Percentiles rank a stretch among this genome's conserved stretches.
Evolutionary conservation across 768 basidiomycete genomes (phyloP).

Genomic region (Stropharia rugosoannulata): DNA sequence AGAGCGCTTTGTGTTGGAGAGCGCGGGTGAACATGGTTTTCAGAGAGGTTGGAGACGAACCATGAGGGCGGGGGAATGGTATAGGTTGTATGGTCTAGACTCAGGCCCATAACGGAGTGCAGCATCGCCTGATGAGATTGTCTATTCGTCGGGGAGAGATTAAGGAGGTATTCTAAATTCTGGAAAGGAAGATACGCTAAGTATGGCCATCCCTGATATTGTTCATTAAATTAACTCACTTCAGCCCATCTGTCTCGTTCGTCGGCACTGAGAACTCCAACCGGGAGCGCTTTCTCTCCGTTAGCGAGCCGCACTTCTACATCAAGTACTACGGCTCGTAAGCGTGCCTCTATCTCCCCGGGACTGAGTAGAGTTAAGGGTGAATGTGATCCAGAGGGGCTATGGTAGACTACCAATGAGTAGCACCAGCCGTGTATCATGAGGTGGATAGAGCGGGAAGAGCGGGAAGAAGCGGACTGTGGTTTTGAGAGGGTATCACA

Average conservation of each 20-base stretch:
- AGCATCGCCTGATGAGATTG: conserved; percentile 62
- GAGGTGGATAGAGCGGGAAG: conserved; percentile 62
- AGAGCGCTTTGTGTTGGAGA: conserved; percentile 38
- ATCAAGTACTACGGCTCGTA: conserved; percentile 54
- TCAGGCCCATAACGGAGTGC: conserved; percentile 76
- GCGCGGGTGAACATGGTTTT: conserved; percentile 25
- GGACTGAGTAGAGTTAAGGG: conserved; percentile 32
- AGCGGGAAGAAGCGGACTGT: conserved; percentile 41
- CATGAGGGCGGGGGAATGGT: conserved; percentile 28
- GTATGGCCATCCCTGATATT: neutral
- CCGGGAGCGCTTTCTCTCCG: conserved; percentile 57
- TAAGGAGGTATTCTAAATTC: conserved; percentile 72
- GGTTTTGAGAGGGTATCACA: conserved; percentile 64
- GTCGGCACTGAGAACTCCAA: conserved; percentile 79
- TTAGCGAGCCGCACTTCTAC: conserved; percentile 46
- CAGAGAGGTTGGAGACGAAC: conserved; percentile 4
- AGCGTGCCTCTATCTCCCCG: conserved; percentile 39
- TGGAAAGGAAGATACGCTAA: conserved; percentile 24
- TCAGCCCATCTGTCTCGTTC: conserved; percentile 80
- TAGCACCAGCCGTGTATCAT: conserved; percentile 82
- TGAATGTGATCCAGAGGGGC: conserved; percentile 24
- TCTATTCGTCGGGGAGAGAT: conserved; percentile 65
- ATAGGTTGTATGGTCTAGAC: conserved; percentile 75
- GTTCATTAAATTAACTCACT: conserved; percentile 39
- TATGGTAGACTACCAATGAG: conserved; percentile 63